Evolutionary conservation across 805 yeast species (phyloP).

Genomic region (Candida chilensis): DNA sequence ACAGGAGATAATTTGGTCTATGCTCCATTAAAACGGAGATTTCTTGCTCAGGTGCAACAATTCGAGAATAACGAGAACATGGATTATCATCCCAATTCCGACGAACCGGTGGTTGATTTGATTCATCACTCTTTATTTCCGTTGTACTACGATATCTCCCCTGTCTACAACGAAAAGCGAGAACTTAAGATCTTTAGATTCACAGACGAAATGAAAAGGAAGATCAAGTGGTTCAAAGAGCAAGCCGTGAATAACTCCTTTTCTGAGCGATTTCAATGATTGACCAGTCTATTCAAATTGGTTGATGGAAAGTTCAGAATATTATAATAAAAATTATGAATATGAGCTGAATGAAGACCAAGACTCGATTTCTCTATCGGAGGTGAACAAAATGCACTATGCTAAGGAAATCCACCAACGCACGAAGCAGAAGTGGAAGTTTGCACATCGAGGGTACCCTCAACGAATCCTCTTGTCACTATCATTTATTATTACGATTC

Average conservation of each 20-base stretch:
- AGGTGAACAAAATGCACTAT: too few species aligned
- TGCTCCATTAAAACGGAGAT: constrained; percentile 3
- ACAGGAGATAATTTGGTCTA: constrained; percentile 10
- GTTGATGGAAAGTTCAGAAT: constrained; percentile 9
- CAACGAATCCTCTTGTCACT: constrained; percentile 30
- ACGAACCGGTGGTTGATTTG: constrained; percentile 24
- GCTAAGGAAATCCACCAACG: constrained; percentile 3
- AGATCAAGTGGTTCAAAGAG: neutral
- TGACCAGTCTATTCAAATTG: constrained; percentile 16
- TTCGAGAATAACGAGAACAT: constrained; percentile 6
- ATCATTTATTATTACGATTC: constrained; percentile 27
- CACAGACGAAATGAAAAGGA: neutral
- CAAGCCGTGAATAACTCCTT: too few species aligned
- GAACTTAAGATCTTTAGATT: too few species aligned
- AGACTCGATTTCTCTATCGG: constrained; percentile 2
- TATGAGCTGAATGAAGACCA: neutral
- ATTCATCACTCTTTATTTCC: constrained; percentile 32
- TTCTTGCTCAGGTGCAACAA: constrained; percentile 6
- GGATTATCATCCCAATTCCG: constrained; percentile 27
- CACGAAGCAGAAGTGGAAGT: constrained; percentile 28
- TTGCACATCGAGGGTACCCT: constrained; percentile 35
- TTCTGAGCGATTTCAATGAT: constrained; percentile 24
- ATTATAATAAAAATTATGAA: constrained; percentile 4
- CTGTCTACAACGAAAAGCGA: constrained; percentile 5
- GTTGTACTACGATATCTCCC: constrained; percentile 18